Evolutionary conservation across 1,284 basidiomycete species (phyloP).

Genomic region (Apiotrichum gamsii): DNA sequence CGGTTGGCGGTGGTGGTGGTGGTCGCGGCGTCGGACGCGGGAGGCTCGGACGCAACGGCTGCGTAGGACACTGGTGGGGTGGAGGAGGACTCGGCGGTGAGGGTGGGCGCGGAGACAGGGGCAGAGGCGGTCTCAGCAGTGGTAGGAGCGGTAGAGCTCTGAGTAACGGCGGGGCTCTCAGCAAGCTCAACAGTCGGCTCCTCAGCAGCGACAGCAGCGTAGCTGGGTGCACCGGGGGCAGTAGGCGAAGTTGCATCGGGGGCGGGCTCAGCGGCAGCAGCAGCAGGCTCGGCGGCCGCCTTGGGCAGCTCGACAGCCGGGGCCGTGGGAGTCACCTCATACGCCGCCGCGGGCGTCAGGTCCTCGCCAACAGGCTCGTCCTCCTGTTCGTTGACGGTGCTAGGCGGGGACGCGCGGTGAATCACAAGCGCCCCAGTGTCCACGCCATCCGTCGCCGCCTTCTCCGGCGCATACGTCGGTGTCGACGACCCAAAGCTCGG

Average conservation of each 20-base stretch:
- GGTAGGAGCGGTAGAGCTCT: no score
- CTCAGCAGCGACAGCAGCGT: no score
- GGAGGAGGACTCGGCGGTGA: neutral
- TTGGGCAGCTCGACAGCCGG: neutral
- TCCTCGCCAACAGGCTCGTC: neutral
- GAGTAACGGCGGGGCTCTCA: no score
- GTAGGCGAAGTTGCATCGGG: neutral
- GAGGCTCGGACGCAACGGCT: no score
- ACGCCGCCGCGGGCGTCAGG: neutral
- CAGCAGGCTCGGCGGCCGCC: neutral
- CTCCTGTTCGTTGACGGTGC: constrained; percentile 11
- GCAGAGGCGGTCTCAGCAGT: no score
- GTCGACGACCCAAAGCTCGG: no score
- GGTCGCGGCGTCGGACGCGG: no score
- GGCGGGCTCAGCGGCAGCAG: neutral
- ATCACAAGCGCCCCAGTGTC: constrained; percentile 1
- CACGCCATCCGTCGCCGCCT: neutral
- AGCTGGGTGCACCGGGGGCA: no score
- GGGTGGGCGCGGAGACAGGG: neutral
- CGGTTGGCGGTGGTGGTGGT: no score
- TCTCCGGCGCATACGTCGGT: neutral
- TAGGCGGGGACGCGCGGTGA: constrained; percentile 8
- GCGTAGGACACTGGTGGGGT: neutral
- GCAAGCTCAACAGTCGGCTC: no score
- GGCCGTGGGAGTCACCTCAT: neutral